Evolutionary conservation across 345 rosid species (phyloP).

Genomic region (Gossypium raimondii): DNA sequence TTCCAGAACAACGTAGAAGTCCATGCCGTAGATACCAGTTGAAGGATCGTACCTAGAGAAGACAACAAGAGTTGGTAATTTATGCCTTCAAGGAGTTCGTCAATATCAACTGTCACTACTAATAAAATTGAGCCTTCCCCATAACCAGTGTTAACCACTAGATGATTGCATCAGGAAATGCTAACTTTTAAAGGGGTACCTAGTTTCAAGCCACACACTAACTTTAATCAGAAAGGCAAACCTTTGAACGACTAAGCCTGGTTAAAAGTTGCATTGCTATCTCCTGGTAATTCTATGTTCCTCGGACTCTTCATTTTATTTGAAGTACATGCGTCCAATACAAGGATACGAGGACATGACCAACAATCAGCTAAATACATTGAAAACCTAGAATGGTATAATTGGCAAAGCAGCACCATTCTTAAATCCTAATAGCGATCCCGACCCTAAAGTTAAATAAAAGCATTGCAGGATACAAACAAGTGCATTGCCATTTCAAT

Average conservation of each 20-base stretch:
- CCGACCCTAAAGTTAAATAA: neutral
- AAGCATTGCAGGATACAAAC: neutral
- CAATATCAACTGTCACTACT: neutral
- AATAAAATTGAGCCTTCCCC: neutral
- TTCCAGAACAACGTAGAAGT: conserved; percentile 66
- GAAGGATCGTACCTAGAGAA: conserved; percentile 59
- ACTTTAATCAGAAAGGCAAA: no score
- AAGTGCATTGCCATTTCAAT: neutral
- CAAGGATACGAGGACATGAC: no score
- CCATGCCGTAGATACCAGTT: conserved; percentile 75
- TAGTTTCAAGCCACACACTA: neutral
- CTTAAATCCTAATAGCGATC: neutral
- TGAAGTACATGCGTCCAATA: neutral
- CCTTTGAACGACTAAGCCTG: no score
- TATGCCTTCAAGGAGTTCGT: neutral
- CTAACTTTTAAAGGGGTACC: neutral
- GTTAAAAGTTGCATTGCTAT: no score
- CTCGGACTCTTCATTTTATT: no score
- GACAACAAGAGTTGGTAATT: neutral
- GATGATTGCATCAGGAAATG: neutral
- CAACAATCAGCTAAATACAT: no score
- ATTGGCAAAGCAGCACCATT: neutral
- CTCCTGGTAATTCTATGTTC: no score
- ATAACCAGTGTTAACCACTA: neutral
- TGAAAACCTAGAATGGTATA: no score